phyloP scores from a whole-genome alignment of 2,329 filamentous ascomycete species.

The Claviceps sp. region DNA sequence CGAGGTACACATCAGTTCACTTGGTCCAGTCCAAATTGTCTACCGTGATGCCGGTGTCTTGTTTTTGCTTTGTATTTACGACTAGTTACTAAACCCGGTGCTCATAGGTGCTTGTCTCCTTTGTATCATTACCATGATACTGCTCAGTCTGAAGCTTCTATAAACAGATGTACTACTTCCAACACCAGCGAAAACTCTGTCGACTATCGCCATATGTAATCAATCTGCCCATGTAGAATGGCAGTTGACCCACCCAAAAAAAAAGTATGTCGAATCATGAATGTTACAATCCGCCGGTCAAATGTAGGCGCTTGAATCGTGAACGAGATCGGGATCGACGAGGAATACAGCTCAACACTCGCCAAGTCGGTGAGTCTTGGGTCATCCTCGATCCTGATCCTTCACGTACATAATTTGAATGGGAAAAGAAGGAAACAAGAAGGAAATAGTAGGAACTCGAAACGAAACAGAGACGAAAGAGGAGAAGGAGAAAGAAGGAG shows the following conservation, averaged over 20 bases:
- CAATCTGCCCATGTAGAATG: background rate
- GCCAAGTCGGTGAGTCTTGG: conserved; percentile 4
- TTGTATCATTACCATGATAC: background rate
- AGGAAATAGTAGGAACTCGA: conserved; percentile 7
- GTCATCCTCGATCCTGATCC: conserved; percentile 10
- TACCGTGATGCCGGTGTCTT: background rate
- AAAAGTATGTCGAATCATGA: background rate
- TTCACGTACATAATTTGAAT: background rate
- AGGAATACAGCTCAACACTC: background rate
- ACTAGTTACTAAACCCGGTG: background rate
- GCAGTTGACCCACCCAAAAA: background rate
- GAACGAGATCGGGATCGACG: background rate
- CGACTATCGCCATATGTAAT: background rate
- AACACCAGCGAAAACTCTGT: background rate
- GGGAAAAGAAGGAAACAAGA: background rate
- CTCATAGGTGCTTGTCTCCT: background rate
- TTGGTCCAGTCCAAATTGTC: too few species aligned
- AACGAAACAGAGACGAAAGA: background rate
- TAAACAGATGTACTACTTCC: background rate
- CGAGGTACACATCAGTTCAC: too few species aligned
- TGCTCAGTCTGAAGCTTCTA: background rate
- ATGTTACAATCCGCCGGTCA: background rate
- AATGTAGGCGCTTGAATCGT: conserved; percentile 1
- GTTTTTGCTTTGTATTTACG: background rate
- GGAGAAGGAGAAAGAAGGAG: background rate